A percentile compares a stretch with the other conserved stretches of the same genome.
phyloP scores from a whole-genome alignment of 1,284 basidiomycete genomes.

The Trametes polyzona region DNA sequence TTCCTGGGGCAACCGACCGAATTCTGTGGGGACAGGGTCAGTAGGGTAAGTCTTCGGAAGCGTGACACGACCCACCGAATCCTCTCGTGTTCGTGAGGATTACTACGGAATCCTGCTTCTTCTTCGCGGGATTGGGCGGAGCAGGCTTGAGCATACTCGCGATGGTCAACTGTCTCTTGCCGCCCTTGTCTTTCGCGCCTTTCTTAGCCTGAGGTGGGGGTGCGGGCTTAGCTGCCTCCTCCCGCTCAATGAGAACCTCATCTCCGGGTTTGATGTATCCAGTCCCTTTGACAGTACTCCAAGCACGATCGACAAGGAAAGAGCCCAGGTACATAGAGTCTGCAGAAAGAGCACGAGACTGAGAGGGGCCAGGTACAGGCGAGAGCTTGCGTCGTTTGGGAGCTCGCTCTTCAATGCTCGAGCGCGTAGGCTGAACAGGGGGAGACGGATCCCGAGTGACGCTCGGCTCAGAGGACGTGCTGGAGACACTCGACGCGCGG shows the following conservation, averaged over 20 bases:
- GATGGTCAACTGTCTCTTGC: slow-evolving; percentile 67
- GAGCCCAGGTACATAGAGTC: slow-evolving; percentile 61
- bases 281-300: slow-evolving; percentile 77
- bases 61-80: slow-evolving; percentile 53
- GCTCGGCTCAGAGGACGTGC: slow-evolving; percentile 34
- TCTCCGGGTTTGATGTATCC: slow-evolving; percentile 72
- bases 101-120: slow-evolving; percentile 68
- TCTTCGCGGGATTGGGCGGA: slow-evolving; percentile 51
- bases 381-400: slow-evolving; percentile 55
- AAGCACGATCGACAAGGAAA: slow-evolving; percentile 75
- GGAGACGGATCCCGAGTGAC: slow-evolving; percentile 36
- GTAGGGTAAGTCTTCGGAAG: background rate
- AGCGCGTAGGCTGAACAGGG: slow-evolving; percentile 7
- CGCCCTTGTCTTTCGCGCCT: slow-evolving; percentile 33
- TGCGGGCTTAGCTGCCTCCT: slow-evolving; percentile 43
- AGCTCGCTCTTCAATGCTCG: slow-evolving; percentile 26
- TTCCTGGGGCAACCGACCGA: slow-evolving; percentile 73
- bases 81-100: slow-evolving; percentile 67
- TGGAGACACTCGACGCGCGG: slow-evolving; percentile 49
- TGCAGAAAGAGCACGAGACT: slow-evolving; percentile 6
- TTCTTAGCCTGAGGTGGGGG: slow-evolving; percentile 25
- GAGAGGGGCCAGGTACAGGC: slow-evolving; percentile 13
- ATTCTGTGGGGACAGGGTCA: slow-evolving; percentile 47
- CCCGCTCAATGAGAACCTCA: slow-evolving; percentile 59
- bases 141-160: slow-evolving; percentile 67